Conservation (phyloP, 108 stramenopile genomes). For the Pelagomonas calceolata region DNA sequence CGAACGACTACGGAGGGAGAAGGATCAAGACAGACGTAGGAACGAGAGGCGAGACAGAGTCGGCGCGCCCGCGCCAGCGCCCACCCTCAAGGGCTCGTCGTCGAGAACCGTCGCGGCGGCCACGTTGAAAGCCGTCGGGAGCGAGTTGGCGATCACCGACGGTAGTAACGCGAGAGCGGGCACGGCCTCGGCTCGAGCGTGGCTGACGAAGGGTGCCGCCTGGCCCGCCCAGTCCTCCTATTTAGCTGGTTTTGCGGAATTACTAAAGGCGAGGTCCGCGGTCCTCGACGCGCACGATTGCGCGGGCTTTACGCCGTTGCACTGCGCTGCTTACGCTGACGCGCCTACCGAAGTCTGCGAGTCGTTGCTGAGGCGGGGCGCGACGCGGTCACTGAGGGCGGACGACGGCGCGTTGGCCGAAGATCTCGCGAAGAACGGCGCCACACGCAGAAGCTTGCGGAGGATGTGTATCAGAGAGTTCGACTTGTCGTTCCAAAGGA, state of each 20-base stretch:
- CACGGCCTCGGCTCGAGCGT: not conserved
- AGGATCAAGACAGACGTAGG: too few relatives aligned
- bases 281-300: not conserved
- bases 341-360: not conserved
- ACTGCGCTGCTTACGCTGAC: not conserved
- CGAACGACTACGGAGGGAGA: too few relatives aligned
- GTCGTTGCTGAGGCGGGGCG: not conserved
- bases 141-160: not conserved
- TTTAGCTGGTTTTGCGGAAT: not conserved
- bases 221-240: not conserved
- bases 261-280: not conserved
- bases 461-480: not conserved
- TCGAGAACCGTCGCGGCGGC: not conserved
- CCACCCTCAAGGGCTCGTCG: not conserved
- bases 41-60: too few relatives aligned
- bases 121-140: not conserved
- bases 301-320: not conserved
- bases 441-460: not conserved
- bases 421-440: not conserved
- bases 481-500: not conserved
- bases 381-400: not conserved
- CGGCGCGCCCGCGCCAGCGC: too few relatives aligned
- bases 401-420: not conserved
- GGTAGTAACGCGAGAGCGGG: not conserved
- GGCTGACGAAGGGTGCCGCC: not conserved